Conservation (phyloP, 257 asterid genomes). For the Eucommia ulmoides region DNA sequence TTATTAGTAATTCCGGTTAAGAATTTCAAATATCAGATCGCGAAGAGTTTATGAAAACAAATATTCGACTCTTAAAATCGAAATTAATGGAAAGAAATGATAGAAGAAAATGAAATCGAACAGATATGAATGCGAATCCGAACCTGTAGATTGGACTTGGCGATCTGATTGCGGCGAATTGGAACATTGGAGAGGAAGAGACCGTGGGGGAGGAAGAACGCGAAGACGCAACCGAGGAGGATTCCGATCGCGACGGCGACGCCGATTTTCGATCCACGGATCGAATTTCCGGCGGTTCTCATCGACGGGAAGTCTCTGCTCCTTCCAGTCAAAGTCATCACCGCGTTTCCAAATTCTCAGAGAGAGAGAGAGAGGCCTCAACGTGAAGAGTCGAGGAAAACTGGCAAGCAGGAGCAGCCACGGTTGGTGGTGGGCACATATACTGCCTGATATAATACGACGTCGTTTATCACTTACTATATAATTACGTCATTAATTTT, state of each 20-base stretch:
- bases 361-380: neutral
- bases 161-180: constrained; percentile 5
- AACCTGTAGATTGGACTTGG: constrained; percentile 29
- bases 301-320: neutral
- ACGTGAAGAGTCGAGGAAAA: neutral
- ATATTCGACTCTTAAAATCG: too few relatives aligned
- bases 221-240: constrained; percentile 30
- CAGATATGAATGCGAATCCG: too few relatives aligned
- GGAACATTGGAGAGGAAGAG: constrained; percentile 19
- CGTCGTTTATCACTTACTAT: neutral
- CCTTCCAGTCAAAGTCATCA: neutral
- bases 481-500: neutral
- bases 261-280: constrained; percentile 10
- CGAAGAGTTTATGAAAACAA: neutral
- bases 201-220: constrained; percentile 33
- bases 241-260: constrained; percentile 35
- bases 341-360: neutral
- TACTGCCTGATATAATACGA: neutral
- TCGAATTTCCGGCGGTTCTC: neutral
- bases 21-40: neutral
- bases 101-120: too few relatives aligned
- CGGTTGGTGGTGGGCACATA: neutral
- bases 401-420: neutral
- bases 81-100: too few relatives aligned
- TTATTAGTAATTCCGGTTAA: too few relatives aligned